A percentile compares a stretch with the other conserved stretches of the same genome.
These are phyloP conservation scores for Calophaca sinica DNA, from an alignment of 306 rosid genomes.

Conservation along the genomic window DNA sequence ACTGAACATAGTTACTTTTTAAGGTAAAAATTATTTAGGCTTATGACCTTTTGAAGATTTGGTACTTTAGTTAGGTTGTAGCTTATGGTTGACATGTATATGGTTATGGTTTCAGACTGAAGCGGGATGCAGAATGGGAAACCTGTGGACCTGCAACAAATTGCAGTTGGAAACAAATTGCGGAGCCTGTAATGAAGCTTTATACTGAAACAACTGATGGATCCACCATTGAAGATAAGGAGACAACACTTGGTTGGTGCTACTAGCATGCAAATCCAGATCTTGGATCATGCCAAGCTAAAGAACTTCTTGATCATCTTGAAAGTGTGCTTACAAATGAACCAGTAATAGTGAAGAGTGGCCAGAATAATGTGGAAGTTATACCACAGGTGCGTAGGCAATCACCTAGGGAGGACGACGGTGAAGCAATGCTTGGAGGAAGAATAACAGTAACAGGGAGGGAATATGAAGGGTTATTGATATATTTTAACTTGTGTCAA, in stretches of 20 bases:
- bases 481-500: no score
- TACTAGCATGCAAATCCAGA: conserved; percentile 84
- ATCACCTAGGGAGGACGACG: no score
- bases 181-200: conserved; percentile 86
- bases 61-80: conserved; percentile 15
- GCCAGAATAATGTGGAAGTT: conserved; percentile 80
- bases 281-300: conserved; percentile 91
- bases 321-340: conserved; percentile 93
- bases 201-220: conserved; percentile 92
- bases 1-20: conserved; percentile 89
- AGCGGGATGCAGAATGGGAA: conserved; percentile 68
- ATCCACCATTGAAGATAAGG: conserved; percentile 80
- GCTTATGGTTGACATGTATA: conserved; percentile 18
- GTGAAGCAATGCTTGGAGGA: no score
- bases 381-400: conserved; percentile 94
- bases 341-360: conserved; percentile 90
- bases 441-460: no score
- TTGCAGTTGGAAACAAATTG: conserved; percentile 83
- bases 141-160: conserved; percentile 64
- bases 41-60: conserved; percentile 17
- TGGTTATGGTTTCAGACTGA: conserved; percentile 43
- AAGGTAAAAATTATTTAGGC: conserved; percentile 52
- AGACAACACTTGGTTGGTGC: conserved; percentile 88
- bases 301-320: conserved; percentile 89
- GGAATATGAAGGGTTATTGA: no score